Evolutionary conservation across 176 grass and related monocot species (phyloP).

Genomic region (Ananas comosus): DNA sequence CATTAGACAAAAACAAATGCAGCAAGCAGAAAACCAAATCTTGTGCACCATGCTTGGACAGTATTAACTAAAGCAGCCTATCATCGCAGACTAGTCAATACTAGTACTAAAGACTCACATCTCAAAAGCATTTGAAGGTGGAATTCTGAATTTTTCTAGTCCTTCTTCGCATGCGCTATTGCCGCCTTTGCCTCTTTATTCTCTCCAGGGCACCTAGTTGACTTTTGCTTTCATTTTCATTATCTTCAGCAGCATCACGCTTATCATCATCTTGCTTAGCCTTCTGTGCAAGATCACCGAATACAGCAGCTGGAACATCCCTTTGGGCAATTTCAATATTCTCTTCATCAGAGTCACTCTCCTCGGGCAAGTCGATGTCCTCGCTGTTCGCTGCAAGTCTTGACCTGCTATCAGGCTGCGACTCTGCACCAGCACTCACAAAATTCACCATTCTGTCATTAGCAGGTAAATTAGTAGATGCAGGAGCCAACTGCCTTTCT

Average conservation of each 20-base stretch:
- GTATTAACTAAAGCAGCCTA: background rate
- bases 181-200: conserved; percentile 64
- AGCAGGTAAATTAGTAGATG: conserved; percentile 25
- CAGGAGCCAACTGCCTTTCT: conserved; percentile 65
- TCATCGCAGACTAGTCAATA: background rate
- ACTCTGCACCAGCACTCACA: conserved; percentile 65
- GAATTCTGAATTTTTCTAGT: background rate
- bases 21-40: background rate
- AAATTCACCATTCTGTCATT: conserved; percentile 60
- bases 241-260: conserved; percentile 40
- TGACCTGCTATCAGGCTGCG: conserved; percentile 34
- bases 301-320: conserved; percentile 65
- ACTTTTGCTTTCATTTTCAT: conserved; percentile 11
- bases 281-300: conserved; percentile 71
- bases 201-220: conserved; percentile 82
- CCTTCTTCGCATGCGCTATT: conserved; percentile 13
- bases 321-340: conserved; percentile 63
- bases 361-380: conserved; percentile 88
- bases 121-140: background rate
- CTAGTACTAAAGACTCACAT: background rate
- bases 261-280: conserved; percentile 44
- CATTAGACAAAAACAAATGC: background rate
- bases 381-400: conserved; percentile 48
- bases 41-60: background rate
- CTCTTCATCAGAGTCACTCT: conserved; percentile 59